Percentiles rank a stretch among this genome's conserved stretches.
phyloP scores from a whole-genome alignment of 2,329 filamentous ascomycete species.

The Beauveria rudraprayagi region DNA sequence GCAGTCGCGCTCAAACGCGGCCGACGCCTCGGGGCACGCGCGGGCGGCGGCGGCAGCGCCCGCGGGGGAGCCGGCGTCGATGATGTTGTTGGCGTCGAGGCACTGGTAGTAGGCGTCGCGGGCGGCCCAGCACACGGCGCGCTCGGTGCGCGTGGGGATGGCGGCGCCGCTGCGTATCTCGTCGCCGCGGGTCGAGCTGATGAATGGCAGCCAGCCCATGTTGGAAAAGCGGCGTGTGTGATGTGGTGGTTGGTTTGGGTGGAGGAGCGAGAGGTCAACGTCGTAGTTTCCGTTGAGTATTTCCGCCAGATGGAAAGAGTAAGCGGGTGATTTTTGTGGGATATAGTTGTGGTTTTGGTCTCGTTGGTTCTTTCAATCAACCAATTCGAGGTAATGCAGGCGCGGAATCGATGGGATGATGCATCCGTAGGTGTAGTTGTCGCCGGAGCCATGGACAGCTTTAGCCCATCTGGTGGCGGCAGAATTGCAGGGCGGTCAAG shows the following conservation, averaged over 20 bases:
- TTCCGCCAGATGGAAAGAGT: neutral
- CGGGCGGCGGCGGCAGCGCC: conserved; percentile 27
- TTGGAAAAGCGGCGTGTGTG: conserved; percentile 1
- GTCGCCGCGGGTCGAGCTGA: conserved; percentile 38
- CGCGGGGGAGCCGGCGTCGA: conserved; percentile 50
- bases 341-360: too few species aligned
- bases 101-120: conserved; percentile 85
- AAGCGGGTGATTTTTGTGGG: neutral
- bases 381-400: too few species aligned
- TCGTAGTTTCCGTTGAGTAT: neutral
- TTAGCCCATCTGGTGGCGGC: neutral
- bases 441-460: neutral
- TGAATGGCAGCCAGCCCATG: conserved; percentile 44
- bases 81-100: conserved; percentile 70
- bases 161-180: conserved; percentile 51
- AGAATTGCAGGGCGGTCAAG: conserved; percentile 9
- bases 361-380: too few species aligned
- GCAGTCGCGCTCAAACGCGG: conserved; percentile 74
- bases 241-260: neutral
- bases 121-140: conserved; percentile 80
- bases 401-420: too few species aligned
- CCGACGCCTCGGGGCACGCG: conserved; percentile 33
- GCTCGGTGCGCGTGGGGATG: conserved; percentile 77
- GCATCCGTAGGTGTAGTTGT: neutral
- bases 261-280: too few species aligned